These are phyloP conservation scores for Malassezia obtusa DNA, from an alignment of 1,284 basidiomycete genomes.

Conservation along the genomic window DNA sequence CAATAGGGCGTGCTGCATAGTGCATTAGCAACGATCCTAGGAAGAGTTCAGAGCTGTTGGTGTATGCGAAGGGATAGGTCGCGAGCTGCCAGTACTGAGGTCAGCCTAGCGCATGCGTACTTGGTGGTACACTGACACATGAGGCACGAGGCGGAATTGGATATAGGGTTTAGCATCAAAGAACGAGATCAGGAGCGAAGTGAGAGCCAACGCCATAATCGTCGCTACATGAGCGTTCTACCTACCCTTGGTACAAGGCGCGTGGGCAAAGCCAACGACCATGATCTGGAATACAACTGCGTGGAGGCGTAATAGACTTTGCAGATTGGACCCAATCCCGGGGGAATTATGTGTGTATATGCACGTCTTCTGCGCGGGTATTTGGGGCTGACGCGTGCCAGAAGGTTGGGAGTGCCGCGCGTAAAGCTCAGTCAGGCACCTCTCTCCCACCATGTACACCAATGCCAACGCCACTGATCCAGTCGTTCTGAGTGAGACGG, in stretches of 20 bases:
- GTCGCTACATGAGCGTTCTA: conserved; percentile 1
- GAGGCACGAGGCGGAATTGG: conserved; percentile 10
- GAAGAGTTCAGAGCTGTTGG: conserved; percentile 7
- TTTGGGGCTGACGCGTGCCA: no score
- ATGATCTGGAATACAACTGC: not conserved
- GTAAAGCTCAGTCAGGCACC: not conserved
- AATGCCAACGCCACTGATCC: not conserved
- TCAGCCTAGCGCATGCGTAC: not conserved
- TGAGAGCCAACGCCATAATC: not conserved
- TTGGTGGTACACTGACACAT: conserved; percentile 10
- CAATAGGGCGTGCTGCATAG: conserved; percentile 3
- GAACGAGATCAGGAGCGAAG: conserved; percentile 4
- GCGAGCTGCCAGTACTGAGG: conserved; percentile 8
- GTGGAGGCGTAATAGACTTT: not conserved
- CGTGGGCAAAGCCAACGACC: conserved; percentile 15
- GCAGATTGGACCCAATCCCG: not conserved
- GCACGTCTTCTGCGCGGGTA: not conserved
- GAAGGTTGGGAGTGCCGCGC: no score
- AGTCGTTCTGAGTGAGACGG: not conserved
- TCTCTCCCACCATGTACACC: not conserved
- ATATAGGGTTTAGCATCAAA: conserved; percentile 6
- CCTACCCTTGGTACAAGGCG: conserved; percentile 13
- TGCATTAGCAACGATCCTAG: not conserved
- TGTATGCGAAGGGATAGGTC: conserved; percentile 6
- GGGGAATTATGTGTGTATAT: not conserved